Evolutionary conservation across 306 rosid genomes (phyloP).

Genomic region (Oxytropis ochrocephala): DNA sequence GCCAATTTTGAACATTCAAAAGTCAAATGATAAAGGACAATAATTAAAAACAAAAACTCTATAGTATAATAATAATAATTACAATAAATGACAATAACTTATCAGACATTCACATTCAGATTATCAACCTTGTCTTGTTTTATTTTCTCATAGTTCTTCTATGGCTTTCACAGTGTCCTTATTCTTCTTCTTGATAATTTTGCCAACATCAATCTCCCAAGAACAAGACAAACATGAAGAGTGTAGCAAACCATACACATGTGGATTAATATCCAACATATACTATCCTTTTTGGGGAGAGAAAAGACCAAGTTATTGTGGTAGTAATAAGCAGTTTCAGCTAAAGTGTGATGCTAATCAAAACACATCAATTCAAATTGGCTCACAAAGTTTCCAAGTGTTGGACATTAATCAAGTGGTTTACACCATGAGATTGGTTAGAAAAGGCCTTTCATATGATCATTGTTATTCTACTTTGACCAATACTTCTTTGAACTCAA

Average conservation of each 20-base stretch:
- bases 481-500: constrained; percentile 26
- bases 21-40: constrained; percentile 1
- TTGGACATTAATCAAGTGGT: background rate
- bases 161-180: constrained; percentile 12
- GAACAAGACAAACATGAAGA: background rate
- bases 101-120: background rate
- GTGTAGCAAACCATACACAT: constrained; percentile 26
- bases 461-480: constrained; percentile 21
- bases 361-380: constrained; percentile 19
- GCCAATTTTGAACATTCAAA: constrained; percentile 13
- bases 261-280: constrained; percentile 38
- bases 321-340: background rate
- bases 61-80: background rate
- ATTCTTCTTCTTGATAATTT: background rate
- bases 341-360: constrained; percentile 7
- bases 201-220: background rate
- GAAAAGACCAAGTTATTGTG: constrained; percentile 19
- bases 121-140: background rate
- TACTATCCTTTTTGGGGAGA: constrained; percentile 41
- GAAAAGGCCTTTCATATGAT: constrained; percentile 16
- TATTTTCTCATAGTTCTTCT: constrained; percentile 8
- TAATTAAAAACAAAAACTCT: background rate
- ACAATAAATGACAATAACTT: too few relatives aligned
- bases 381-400: constrained; percentile 22
- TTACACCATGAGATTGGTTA: constrained; percentile 16